These are phyloP conservation scores for Exophiala sp. DNA, from an alignment of 2,329 filamentous ascomycete species.

Conservation along the genomic window DNA sequence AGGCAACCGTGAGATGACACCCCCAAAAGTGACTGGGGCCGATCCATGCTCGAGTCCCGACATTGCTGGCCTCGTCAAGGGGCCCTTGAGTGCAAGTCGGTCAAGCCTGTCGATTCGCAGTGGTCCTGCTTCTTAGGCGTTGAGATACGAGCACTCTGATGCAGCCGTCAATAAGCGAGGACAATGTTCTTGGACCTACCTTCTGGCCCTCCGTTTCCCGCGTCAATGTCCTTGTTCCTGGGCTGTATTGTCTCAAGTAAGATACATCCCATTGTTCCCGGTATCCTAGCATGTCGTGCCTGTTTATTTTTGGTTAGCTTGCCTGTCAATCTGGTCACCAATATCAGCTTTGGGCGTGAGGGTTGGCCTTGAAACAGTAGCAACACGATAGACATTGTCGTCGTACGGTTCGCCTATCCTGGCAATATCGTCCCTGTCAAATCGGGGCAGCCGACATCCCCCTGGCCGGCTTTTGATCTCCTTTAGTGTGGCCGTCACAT, in stretches of 20 bases:
- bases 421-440: constrained; percentile 1
- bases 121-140: not conserved
- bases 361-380: not conserved
- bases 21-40: not conserved
- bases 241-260: not conserved
- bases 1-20: not conserved
- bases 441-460: not conserved
- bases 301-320: not conserved
- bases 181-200: no score
- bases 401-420: not conserved
- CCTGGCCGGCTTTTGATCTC: not conserved
- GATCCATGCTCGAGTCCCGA: not conserved
- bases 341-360: not conserved
- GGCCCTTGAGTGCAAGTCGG: not conserved
- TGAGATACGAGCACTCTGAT: not conserved
- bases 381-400: not conserved
- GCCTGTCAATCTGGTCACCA: not conserved
- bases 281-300: no score
- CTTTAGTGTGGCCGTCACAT: not conserved
- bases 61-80: not conserved
- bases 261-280: no score
- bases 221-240: no score
- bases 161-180: not conserved
- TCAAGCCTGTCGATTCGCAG: not conserved
- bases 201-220: no score